Conservation (phyloP, 148 eudicot genomes). For the Vaccinium myrtillus region DNA sequence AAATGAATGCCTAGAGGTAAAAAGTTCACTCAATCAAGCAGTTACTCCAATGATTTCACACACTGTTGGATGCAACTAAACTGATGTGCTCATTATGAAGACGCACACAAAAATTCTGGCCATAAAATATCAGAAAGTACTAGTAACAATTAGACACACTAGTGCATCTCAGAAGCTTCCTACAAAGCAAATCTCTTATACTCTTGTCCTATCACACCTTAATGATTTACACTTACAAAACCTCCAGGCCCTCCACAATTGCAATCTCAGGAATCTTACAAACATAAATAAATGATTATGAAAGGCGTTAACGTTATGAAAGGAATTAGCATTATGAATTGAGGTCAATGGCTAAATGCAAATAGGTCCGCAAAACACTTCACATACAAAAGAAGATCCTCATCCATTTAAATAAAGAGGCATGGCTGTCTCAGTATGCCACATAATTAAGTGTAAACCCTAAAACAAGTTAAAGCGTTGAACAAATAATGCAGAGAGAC, state of each 20-base stretch:
- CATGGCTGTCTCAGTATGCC: background rate
- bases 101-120: background rate
- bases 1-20: background rate
- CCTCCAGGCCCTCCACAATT: background rate
- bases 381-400: background rate
- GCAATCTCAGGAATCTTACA: background rate
- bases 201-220: background rate
- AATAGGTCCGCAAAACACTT: background rate
- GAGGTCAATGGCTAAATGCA: background rate
- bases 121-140: background rate
- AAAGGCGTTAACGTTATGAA: background rate
- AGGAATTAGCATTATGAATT: background rate
- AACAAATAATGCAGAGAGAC: background rate
- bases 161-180: background rate
- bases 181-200: background rate
- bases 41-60: background rate
- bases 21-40: background rate
- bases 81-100: background rate
- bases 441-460: background rate
- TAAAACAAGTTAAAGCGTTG: too few relatives aligned
- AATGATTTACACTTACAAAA: background rate
- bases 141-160: background rate
- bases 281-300: background rate
- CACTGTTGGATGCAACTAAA: background rate
- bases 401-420: constrained; percentile 2